phyloP scores from a whole-genome alignment of 2,329 filamentous ascomycete species.

The Tolypocladium paradoxum region DNA sequence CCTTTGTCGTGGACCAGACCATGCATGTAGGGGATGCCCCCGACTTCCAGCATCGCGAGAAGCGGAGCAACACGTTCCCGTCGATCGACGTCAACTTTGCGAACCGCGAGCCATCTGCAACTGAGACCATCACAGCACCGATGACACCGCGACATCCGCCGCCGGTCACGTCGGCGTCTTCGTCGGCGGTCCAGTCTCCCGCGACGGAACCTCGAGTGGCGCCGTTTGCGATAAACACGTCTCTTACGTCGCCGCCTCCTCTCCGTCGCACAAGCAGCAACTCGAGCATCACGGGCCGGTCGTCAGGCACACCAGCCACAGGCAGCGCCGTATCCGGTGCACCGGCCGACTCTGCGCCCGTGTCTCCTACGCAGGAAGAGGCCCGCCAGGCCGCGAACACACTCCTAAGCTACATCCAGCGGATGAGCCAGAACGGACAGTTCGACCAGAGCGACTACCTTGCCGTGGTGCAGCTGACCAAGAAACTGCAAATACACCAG shows the following conservation, averaged over 20 bases:
- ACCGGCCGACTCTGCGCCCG: slow-evolving; percentile 43
- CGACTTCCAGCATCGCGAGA: slow-evolving; percentile 56
- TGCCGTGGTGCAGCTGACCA: slow-evolving; percentile 69
- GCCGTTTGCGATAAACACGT: slow-evolving; percentile 33
- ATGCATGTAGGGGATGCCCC: slow-evolving; percentile 23
- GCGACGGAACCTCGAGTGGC: slow-evolving; percentile 32
- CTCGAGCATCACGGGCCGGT: slow-evolving; percentile 20
- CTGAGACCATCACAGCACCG: slow-evolving; percentile 23
- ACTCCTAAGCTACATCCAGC: slow-evolving; percentile 71
- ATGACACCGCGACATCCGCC: slow-evolving; percentile 39
- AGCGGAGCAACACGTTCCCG: slow-evolving; percentile 76
- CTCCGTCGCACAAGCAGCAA: slow-evolving; percentile 23
- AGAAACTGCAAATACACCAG: slow-evolving; percentile 68
- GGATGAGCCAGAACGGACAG: slow-evolving; percentile 52
- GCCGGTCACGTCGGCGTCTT: slow-evolving; percentile 33
- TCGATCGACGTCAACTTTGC: slow-evolving; percentile 53
- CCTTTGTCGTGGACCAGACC: slow-evolving; percentile 41
- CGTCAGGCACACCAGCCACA: slow-evolving; percentile 10
- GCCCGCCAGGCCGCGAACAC: slow-evolving; percentile 72
- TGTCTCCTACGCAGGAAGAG: slow-evolving; percentile 72
- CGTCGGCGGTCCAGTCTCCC: slow-evolving; percentile 42
- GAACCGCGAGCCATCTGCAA: slow-evolving; percentile 22
- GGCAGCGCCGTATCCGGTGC: slow-evolving; percentile 11
- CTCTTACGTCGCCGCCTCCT: slow-evolving; percentile 26
- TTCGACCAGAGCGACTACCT: slow-evolving; percentile 70